Conservation (phyloP, 495 filamentous ascomycete species). For the Evernia prunastri region DNA sequence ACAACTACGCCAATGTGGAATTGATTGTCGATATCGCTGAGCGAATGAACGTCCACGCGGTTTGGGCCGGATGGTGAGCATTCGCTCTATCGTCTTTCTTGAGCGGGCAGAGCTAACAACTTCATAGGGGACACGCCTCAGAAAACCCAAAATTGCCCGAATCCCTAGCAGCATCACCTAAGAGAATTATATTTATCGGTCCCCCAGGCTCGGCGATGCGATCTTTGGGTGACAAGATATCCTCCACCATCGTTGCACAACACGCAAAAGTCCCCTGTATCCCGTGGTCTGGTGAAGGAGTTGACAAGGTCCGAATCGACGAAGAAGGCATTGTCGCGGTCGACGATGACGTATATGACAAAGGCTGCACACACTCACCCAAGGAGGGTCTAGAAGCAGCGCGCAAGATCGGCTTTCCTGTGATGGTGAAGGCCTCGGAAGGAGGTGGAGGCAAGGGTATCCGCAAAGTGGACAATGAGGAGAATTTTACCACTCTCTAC, state of each 20-base stretch:
- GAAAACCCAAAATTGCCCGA: slow-evolving; percentile 98
- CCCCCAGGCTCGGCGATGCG: slow-evolving; percentile 98
- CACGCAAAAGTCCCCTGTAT: slow-evolving; percentile 97
- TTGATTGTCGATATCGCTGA: slow-evolving; percentile 99
- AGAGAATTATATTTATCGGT: slow-evolving; percentile 98
- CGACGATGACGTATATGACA: slow-evolving; percentile 73
- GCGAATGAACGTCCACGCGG: slow-evolving; percentile 94
- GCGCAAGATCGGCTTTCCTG: slow-evolving; percentile 87
- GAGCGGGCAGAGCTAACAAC: slow-evolving; percentile 11
- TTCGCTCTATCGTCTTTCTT: background rate
- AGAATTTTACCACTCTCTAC: slow-evolving; percentile 77
- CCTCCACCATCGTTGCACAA: slow-evolving; percentile 97
- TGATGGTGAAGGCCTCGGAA: slow-evolving; percentile 99
- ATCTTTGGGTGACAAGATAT: slow-evolving; percentile 98
- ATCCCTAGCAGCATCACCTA: slow-evolving; percentile 86
- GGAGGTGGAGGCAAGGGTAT: slow-evolving; percentile 99
- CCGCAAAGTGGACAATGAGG: slow-evolving; percentile 83
- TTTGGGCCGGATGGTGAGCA: slow-evolving; percentile 95
- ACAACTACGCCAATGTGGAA: slow-evolving; percentile 99
- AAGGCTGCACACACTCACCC: slow-evolving; percentile 82
- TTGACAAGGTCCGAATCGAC: slow-evolving; percentile 73
- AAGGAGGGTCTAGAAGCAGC: slow-evolving; percentile 86
- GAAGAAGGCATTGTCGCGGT: slow-evolving; percentile 87
- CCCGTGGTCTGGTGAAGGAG: slow-evolving; percentile 93
- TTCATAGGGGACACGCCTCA: slow-evolving; percentile 83